Conservation (phyloP, 176 grass and related monocot species). For the Phoenix dactylifera region DNA sequence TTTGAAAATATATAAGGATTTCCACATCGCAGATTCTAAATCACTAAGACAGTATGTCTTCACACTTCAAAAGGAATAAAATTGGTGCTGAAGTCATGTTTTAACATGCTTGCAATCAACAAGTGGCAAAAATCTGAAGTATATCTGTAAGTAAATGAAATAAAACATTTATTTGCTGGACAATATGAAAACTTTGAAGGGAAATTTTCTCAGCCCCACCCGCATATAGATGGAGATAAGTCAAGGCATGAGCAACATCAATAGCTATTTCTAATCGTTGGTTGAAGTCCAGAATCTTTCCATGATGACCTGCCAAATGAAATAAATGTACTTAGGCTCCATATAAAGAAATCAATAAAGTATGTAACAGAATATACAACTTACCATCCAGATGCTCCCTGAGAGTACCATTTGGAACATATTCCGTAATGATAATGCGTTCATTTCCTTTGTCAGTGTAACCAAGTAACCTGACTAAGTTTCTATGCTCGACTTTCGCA, state of each 20-base stretch:
- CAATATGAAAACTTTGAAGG: no score
- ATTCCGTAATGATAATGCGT: constrained; percentile 92
- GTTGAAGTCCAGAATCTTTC: constrained; percentile 83
- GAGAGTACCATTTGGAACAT: constrained; percentile 88
- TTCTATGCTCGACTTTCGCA: constrained; percentile 94
- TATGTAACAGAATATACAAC: constrained; percentile 15
- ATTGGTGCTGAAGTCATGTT: no score
- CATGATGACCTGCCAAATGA: constrained; percentile 51
- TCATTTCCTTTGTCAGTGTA: constrained; percentile 86
- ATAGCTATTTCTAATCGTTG: constrained; percentile 95
- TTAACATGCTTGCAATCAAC: no score
- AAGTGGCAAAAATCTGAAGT: no score
- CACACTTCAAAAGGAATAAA: no score
- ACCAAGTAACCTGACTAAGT: constrained; percentile 91
- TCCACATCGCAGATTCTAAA: no score
- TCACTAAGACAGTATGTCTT: no score
- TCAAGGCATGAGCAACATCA: constrained; percentile 89
- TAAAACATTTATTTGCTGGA: no score
- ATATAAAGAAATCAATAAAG: constrained; percentile 6
- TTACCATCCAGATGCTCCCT: constrained; percentile 96
- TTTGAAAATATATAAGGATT: no score
- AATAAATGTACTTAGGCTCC: constrained; percentile 9
- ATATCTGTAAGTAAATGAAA: no score
- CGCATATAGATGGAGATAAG: constrained; percentile 98
- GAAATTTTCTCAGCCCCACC: constrained; percentile 26